Evolutionary conservation across 345 rosid genomes (phyloP), one percentile per base, ranked within the genome.

Genomic region (Streptanthus diversifolius): DNA sequence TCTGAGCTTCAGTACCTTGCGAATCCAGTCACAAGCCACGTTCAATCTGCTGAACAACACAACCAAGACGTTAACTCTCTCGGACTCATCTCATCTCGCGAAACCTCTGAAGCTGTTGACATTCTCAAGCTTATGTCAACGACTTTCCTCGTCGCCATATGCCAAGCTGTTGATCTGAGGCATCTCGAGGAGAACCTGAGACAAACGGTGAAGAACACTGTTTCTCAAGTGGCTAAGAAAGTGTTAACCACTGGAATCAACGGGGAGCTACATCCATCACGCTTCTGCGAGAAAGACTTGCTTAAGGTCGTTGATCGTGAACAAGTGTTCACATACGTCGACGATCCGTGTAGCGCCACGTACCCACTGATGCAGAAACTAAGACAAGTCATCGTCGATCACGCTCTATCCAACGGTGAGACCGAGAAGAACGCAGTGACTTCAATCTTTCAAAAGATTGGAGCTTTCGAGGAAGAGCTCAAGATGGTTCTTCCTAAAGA

Each of bases 11-110:
- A 90, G 27, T 87, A 72, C 79, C 75, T 90, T 0, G 92, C 88
- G 0, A 90, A 90, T 77, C 92, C 92, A 1, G 96, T 90, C 17
- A 90, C 96, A 7, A 90, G 74, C 79, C 96, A 87, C 37, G 92
- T 89, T 24, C 84, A 87, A 63, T 87, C 89, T 14, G 92, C 92
- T 0, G 89, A 87, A 66, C 96, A 90, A 45, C 96, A 90, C 57
- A 90, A 87, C 72, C 96, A 87, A 45, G 92, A 89, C 14, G 96
- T 89, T 41, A 89, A 90, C 63, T 87, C 96, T 8, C 77, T 87
- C 22, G 96, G 96, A 10, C 30, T 86, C 7, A 90, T 87, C 71
- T 87, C 93, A 1, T 75, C 96, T 0, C 82, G 91, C 18, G 86
- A 90, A 73, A 85, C 90, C 0, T 86, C 83, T 0, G 88, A 86